Percentiles rank a stretch among this genome's conserved stretches.
These are phyloP conservation scores for Eutrema heterophyllum DNA, from an alignment of 345 rosid genomes.

Conservation along the genomic window DNA sequence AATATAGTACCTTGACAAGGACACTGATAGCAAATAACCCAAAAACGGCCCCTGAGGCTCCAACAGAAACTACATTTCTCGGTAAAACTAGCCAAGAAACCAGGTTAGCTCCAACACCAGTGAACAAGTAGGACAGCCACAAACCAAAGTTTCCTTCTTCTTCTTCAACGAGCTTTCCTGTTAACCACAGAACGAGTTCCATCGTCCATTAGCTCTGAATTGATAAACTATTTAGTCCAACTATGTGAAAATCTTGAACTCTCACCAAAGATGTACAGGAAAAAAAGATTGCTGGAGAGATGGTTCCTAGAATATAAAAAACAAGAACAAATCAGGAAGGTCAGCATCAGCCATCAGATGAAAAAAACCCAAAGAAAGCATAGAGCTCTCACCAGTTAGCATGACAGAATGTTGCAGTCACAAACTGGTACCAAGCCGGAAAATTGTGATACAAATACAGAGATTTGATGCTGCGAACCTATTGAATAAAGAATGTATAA, in stretches of 20 bases:
- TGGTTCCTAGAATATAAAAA: conserved; percentile 57
- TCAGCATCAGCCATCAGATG: background rate
- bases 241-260: conserved; percentile 18
- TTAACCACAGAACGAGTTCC: conserved; percentile 2
- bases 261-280: conserved; percentile 94
- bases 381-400: conserved; percentile 72
- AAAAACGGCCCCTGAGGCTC: conserved; percentile 95
- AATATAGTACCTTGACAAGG: conserved; percentile 63
- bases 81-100: conserved; percentile 93
- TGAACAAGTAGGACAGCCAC: conserved; percentile 76
- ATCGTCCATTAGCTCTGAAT: conserved; percentile 7
- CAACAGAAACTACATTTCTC: conserved; percentile 83
- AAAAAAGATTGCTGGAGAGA: conserved; percentile 95
- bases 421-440: conserved; percentile 90
- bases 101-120: conserved; percentile 88
- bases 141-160: conserved; percentile 80
- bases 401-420: conserved; percentile 90
- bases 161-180: conserved; percentile 95
- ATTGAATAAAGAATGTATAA: background rate
- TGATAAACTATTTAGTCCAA: background rate
- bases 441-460: conserved; percentile 70
- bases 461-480: conserved; percentile 60
- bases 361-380: background rate
- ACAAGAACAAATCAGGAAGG: background rate
- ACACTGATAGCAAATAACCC: conserved; percentile 87